Base-by-base conservation (phyloP, 2,329 filamentous ascomycete species). In the Verticillium nonalfalfae region DNA sequence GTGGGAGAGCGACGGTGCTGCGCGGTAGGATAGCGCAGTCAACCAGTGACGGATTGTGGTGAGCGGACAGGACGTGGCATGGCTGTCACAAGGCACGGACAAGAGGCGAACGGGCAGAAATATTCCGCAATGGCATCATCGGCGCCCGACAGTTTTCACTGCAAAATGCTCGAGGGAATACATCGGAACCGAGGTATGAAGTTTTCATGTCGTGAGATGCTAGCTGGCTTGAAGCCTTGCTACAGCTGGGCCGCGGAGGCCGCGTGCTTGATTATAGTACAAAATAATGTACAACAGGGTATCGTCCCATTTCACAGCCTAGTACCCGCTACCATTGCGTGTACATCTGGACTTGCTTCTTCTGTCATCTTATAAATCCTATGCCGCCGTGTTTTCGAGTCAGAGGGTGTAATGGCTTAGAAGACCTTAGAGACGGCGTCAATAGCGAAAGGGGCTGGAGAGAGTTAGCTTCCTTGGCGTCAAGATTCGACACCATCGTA, bases 391-490 rank as follows among this genome's bases (percentile, higher is more conserved):
- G 45, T 52, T 52, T 52, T n/a, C 3, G 2, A 4, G n/a, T 52
- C 3, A 56, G 35, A 14, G 26, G 54, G 33, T 15, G 13, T 14
- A 33, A 35, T 55, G 11, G 9, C 39, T 66, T 78, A 79, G 61
- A 79, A 75, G 68, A 79, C 69, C 69, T 75, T 75, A 69, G 76
- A 76, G 61, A 78, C 74, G 66, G 79, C 79, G 64, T 86, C 82
- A 69, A 87, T 77, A 66, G 81, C 78, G 69, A 86, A 87, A 59
- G 84, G 84, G 61, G 83, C 85, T 87, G 18, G 1, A 39, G 18
- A 38, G 50, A 31, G 26, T 56, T 35, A 56, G 54, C 26, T 7
- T 15, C 2, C 26, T n/a, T 13, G 21, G 21, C 21, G 9, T 26
- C 18, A 10, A 52, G 35, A 4, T 7, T 13, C 13, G 9, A 13